Base-by-base conservation (phyloP, 1,284 basidiomycete genomes). In the Ceratobasidium sp. region DNA sequence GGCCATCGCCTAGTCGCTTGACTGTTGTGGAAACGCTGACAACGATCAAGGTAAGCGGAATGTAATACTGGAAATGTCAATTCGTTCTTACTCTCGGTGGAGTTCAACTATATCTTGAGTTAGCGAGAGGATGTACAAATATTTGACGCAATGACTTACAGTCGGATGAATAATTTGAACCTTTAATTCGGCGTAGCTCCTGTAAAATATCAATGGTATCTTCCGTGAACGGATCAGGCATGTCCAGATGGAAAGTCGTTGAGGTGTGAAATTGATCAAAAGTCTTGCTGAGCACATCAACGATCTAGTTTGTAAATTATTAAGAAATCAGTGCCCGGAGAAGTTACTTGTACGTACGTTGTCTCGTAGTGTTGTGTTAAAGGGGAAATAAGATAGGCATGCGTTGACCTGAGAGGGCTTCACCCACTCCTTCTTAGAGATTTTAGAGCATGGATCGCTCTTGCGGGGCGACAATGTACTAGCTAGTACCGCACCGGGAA, bases 271-370 rank as follows among this genome's bases (percentile, higher is more conserved):
- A 89, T 19, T 86, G 71, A 19, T 29, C 85, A 31, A 89, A 82
- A 0, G 88, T 88, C 80, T 87, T 89, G 80, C 86, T 89, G 11
- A 88, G 83, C n/a, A 87, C 87, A 73, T 89, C 86, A 62, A 89
- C 83, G 64, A 87, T 84, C 88, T 88, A 75, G 19, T 31, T 31
- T 22, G 48, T 48, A 15, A 19, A 47, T 19, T 14, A 24, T n/a
- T 15, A 15, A 4, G 11, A 5, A 48, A 17, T 62, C 19, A 41
- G 27, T 36, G 36, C 9, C 44, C n/a, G 19, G n/a, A 2, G 24
- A 19, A 31, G 2, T 24, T n/a, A 36, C 0, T n/a, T 17, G 65
- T 3, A 57, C 73, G 1, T 51, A 76, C 75, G 44, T 76, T 76
- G n/a, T 74, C 59, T 11, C 75, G 56, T 1, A 78, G 71, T n/a